These are phyloP conservation scores for Anethum foeniculum DNA, from an alignment of 140 eudicot genomes.

Conservation along the genomic window DNA sequence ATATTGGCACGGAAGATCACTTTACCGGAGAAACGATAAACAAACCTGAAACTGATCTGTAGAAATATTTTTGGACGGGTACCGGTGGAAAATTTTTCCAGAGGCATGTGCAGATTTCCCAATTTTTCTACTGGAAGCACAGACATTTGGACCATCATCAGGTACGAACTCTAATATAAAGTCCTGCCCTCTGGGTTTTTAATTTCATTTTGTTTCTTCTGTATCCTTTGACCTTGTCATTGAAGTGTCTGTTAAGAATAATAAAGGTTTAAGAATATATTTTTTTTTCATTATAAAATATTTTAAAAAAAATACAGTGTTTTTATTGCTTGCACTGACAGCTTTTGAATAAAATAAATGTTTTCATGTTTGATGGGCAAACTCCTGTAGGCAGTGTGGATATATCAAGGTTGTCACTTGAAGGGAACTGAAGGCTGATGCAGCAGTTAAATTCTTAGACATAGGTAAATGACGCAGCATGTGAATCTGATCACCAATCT, in stretches of 20 bases:
- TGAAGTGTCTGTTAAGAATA: neutral
- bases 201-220: neutral
- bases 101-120: constrained; percentile 17
- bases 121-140: constrained; percentile 26
- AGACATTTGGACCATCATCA: constrained; percentile 21
- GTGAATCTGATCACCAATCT: neutral
- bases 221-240: neutral
- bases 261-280: neutral
- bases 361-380: neutral
- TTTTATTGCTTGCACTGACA: neutral
- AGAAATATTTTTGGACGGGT: constrained; percentile 16
- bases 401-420: neutral
- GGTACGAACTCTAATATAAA: constrained; percentile 20
- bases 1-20: neutral
- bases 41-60: constrained; percentile 19
- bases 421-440: constrained; percentile 6
- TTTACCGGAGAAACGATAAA: neutral
- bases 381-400: neutral
- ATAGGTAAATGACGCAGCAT: neutral
- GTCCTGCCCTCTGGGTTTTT: neutral
- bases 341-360: neutral
- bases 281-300: neutral
- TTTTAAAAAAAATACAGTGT: neutral
- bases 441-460: neutral
- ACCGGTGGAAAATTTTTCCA: constrained; percentile 15